Base-by-base conservation (phyloP, 805 yeast genomes). In the Gaillardinia entomophila region DNA sequence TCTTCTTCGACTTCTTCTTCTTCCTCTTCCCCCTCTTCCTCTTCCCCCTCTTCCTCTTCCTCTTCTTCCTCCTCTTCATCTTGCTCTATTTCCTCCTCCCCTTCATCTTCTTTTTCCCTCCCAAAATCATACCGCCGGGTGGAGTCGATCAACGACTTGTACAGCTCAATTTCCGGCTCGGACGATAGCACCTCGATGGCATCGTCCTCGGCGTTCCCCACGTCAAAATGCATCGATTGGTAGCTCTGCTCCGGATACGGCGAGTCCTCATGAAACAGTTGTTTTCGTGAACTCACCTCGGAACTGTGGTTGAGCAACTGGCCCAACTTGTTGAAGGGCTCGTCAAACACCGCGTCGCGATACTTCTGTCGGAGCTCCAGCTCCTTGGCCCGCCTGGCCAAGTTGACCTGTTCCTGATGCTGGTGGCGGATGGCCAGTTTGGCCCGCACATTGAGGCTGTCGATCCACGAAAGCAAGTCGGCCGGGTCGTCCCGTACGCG, bases 401-500 rank as follows among this genome's bases (percentile, higher is more conserved):
- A 41, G 3, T 31, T 28, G 8, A 37, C 27, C 6, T 41, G 22
- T 24, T 53, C 52, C 4, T 37, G 28, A 8, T 41, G 19, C 32
- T 59, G 59, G 3, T 28, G 29, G 12, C 36, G 28, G 13, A 55
- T 26, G 3, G 55, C 40, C 5, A 27, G 20, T 22, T 45, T 39
- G 22, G 46, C 37, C 25, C 62, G 38, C 3, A 26, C n/a, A 22
- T 55, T 51, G 23, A 59, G 41, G 19, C 37, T 37, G 30, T 53
- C 57, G 12, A 60, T 59, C 66, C 66, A 60, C 15, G 41, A 32
- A 6, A 58, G 41, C 16, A 60, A 23, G 12, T 52, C 57, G n/a
- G n/a, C n/a, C n/a, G n/a, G n/a, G n/a, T n/a, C n/a, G n/a, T n/a
- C n/a, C n/a, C n/a, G n/a, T n/a, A n/a, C n/a, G n/a, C n/a, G n/a